Base-by-base conservation (phyloP, 2,329 filamentous ascomycete species). In the Epichloe gansuensis region DNA sequence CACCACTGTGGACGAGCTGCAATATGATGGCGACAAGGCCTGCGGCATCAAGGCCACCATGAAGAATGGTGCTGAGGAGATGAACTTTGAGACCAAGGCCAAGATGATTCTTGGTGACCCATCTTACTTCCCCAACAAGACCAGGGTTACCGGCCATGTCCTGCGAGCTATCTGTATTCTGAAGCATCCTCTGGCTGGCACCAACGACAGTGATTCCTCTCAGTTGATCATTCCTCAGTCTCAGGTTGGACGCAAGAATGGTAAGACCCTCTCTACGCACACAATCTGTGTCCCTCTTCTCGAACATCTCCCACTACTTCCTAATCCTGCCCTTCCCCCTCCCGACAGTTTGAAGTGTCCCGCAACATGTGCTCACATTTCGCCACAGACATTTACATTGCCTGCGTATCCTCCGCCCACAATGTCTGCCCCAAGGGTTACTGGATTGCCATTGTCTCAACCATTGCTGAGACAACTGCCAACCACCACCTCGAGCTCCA, bases 341-440 rank as follows among this genome's bases (percentile, higher is more conserved):
- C 31, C 9, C 31, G 31, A 31, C 9, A 31, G 31, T 31, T 31
- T 31, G 31, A 31, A 31, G 31, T 31, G 3, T 11, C 31, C 8
- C 42, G 42, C 42, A 25, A 11, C 3, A 6, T 25, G 41, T 50
- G 39, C 28, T 50, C 3, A 44, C 31, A 45, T n/a, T 13, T 23
- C 23, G 7, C 11, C 5, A 13, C 58, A 93, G 89, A 97, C 66
- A 91, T 98, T 65, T 98, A 98, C 78, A 85, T 98, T 66, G 91
- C 93, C 53, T 87, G 93, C 68, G 90, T 98, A 55, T 96, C 91
- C 1, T 89, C 88, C 41, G 88, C 91, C 39, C 94, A 98, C 76
- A 97, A 95, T 64, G 94, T 98, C 62, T 97, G 91, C 75, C 93
- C 94, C 63, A 95, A 95, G 80, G 91, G 91, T 56, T 97, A 96